phyloP scores from a whole-genome alignment of 768 basidiomycete species.

The Boletus subparvulus region DNA sequence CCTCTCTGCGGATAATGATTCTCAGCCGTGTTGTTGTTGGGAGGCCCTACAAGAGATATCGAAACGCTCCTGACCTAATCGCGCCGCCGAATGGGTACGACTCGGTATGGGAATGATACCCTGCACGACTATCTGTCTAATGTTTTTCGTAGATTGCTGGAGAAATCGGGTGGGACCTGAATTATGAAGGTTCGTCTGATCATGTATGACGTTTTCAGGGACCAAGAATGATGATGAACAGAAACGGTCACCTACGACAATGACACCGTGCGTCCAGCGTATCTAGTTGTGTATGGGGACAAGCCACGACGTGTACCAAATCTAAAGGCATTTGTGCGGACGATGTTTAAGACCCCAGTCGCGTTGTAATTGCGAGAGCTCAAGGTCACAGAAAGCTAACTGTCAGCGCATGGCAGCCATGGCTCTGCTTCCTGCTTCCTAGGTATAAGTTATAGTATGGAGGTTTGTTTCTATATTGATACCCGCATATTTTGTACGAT shows the following conservation, averaged over 20 bases:
- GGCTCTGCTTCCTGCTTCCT: neutral
- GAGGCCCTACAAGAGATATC: conserved; percentile 48
- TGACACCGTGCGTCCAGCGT: conserved; percentile 66
- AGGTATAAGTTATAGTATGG: conserved; percentile 1
- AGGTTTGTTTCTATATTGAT: conserved; percentile 8
- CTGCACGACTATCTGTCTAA: neutral
- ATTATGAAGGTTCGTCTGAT: conserved; percentile 47
- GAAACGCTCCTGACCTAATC: conserved; percentile 47
- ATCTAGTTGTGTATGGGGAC: conserved; percentile 58
- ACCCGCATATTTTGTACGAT: conserved; percentile 21
- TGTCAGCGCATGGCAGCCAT: no score
- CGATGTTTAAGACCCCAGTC: conserved; percentile 33
- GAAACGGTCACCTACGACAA: conserved; percentile 68
- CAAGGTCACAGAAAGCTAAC: neutral
- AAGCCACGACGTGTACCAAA: conserved; percentile 18
- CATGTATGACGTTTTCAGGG: neutral
- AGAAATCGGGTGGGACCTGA: conserved; percentile 61
- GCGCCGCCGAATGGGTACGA: conserved; percentile 59
- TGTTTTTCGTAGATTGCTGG: conserved; percentile 48
- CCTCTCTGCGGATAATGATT: conserved; percentile 49
- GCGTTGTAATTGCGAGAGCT: conserved; percentile 22
- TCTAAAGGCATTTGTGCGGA: conserved; percentile 23
- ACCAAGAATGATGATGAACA: conserved; percentile 6
- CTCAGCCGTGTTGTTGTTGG: conserved; percentile 67
- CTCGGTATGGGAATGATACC: conserved; percentile 43